Percentiles rank a stretch among this genome's conserved stretches.
These are phyloP conservation scores for Psilocybe sp. DNA, from an alignment of 768 basidiomycete genomes.

Conservation along the genomic window DNA sequence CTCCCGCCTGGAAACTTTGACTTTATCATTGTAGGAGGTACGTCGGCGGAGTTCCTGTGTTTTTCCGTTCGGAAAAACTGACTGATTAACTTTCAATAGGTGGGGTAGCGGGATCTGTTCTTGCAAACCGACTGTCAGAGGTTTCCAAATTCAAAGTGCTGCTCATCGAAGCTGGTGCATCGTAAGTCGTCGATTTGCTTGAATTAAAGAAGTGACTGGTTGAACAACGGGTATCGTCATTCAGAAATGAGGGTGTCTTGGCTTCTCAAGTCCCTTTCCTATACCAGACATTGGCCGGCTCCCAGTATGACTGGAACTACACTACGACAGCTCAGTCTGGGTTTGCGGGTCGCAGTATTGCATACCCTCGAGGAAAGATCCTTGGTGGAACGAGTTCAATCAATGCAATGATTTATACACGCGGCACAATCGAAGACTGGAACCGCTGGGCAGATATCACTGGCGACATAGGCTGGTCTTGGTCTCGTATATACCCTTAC, in stretches of 20 bases:
- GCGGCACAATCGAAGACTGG: constrained; percentile 19
- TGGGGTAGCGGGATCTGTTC: constrained; percentile 5
- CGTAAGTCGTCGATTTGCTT: constrained; percentile 1
- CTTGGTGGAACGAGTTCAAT: constrained; percentile 29
- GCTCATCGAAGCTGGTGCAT: constrained; percentile 9
- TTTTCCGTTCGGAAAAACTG: neutral
- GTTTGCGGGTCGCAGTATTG: constrained; percentile 23
- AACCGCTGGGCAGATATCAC: constrained; percentile 19
- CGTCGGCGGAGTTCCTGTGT: neutral
- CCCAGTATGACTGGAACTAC: constrained; percentile 22
- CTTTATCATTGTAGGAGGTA: constrained; percentile 6
- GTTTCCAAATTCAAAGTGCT: constrained; percentile 5
- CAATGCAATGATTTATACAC: constrained; percentile 23
- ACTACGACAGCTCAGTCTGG: constrained; percentile 25
- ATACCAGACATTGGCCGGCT: neutral
- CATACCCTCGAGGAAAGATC: constrained; percentile 29
- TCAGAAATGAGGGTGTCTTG: constrained; percentile 16
- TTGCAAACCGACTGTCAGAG: constrained; percentile 8
- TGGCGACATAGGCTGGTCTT: constrained; percentile 47
- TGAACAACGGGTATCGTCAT: neutral
- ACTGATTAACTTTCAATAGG: neutral
- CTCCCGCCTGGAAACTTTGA: neutral
- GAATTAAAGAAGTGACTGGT: neutral
- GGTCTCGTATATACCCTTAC: constrained; percentile 22
- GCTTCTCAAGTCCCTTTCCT: constrained; percentile 16